Percentiles rank a stretch among this genome's conserved stretches.
Evolutionary conservation across 2,329 filamentous ascomycete genomes (phyloP).

Genomic region (Fusarium avenaceum): DNA sequence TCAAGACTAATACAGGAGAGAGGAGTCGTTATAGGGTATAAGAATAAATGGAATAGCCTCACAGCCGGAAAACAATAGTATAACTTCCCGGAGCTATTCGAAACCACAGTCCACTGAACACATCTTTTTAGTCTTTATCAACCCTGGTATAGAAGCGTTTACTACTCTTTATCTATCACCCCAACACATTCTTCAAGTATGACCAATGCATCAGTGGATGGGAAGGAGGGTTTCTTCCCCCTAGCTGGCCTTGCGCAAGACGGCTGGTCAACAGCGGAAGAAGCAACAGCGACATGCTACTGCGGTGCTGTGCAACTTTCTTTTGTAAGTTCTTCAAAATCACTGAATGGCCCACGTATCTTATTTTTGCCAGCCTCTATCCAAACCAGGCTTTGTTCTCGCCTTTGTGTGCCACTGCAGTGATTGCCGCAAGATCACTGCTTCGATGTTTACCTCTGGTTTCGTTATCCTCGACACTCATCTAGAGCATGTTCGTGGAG

Average conservation of each 20-base stretch:
- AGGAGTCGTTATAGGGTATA: too few relatives aligned
- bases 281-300: conserved; percentile 70
- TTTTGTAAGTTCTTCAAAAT: conserved; percentile 58
- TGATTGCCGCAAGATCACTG: conserved; percentile 73
- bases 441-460: conserved; percentile 73
- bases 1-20: too few relatives aligned
- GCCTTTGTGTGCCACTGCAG: conserved; percentile 71
- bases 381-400: conserved; percentile 56
- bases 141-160: too few relatives aligned
- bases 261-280: conserved; percentile 60
- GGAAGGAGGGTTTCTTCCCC: not conserved
- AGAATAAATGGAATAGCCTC: too few relatives aligned
- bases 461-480: conserved; percentile 63
- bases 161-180: too few relatives aligned
- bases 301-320: conserved; percentile 68
- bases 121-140: too few relatives aligned
- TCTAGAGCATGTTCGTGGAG: conserved; percentile 65
- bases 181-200: too few relatives aligned
- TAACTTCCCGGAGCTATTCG: too few relatives aligned
- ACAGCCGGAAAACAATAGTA: too few relatives aligned
- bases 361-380: fast-evolving
- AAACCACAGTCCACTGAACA: too few relatives aligned
- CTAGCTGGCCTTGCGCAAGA: conserved; percentile 54
- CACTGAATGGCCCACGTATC: fast-evolving
- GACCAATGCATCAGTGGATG: too few relatives aligned